phyloP scores from a whole-genome alignment of 1,284 basidiomycete species.

The Coniferiporia weirii region DNA sequence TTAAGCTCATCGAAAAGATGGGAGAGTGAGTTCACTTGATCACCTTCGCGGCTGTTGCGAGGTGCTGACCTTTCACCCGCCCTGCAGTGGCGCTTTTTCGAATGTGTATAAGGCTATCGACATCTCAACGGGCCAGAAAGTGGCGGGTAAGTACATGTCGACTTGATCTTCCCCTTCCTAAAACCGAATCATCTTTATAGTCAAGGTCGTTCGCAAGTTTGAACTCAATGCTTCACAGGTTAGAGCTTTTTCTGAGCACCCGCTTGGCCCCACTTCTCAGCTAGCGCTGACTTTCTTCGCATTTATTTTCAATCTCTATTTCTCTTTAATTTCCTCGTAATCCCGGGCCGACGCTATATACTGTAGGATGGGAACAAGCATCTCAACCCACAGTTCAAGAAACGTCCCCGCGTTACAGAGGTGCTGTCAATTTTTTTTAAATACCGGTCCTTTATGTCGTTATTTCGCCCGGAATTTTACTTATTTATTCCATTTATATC shows the following conservation, averaged over 20 bases:
- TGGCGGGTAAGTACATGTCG: slow-evolving; percentile 62
- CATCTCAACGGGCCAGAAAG: slow-evolving; percentile 69
- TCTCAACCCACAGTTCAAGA: slow-evolving; percentile 89
- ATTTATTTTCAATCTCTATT: slow-evolving; percentile 25
- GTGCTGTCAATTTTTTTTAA: slow-evolving; percentile 51
- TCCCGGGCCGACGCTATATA: slow-evolving; percentile 23
- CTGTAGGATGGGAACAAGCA: slow-evolving; percentile 84
- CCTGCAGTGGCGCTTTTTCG: slow-evolving; percentile 87
- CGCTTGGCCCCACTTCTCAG: slow-evolving; percentile 21
- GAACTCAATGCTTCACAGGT: slow-evolving; percentile 96
- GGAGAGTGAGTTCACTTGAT: slow-evolving; percentile 74
- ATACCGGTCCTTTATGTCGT: background rate
- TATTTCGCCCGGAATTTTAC: background rate
- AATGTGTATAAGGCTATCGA: slow-evolving; percentile 96
- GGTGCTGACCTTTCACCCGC: slow-evolving; percentile 16
- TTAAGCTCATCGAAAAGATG: slow-evolving; percentile 85
- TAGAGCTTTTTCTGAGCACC: slow-evolving; percentile 36
- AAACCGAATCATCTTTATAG: slow-evolving; percentile 34
- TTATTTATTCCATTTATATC: slow-evolving; percentile 23
- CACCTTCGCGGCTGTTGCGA: slow-evolving; percentile 19
- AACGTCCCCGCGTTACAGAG: slow-evolving; percentile 95
- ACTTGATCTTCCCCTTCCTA: slow-evolving; percentile 10
- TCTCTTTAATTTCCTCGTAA: slow-evolving; percentile 22
- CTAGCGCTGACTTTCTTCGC: slow-evolving; percentile 19
- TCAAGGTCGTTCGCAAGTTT: slow-evolving; percentile 97